phyloP scores from a whole-genome alignment of 2,329 filamentous ascomycete species.

The Ophiostoma sp. region DNA sequence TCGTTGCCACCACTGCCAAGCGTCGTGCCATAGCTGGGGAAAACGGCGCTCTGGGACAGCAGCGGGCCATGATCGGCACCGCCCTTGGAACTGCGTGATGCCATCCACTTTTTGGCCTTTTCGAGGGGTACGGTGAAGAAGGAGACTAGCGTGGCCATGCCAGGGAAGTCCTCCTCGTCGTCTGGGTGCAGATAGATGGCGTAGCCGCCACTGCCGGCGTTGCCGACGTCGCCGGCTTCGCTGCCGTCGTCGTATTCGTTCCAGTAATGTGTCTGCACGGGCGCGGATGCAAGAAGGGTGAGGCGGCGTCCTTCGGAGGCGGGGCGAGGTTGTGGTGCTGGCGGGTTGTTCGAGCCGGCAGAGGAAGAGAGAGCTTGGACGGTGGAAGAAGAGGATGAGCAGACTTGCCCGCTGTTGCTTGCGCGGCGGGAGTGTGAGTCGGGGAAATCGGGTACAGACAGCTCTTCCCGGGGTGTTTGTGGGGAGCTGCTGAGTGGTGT shows the following conservation, averaged over 20 bases:
- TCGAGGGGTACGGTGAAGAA: slow-evolving; percentile 52
- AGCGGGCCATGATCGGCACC: slow-evolving; percentile 34
- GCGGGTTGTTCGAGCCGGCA: slow-evolving; percentile 22
- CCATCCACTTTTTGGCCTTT: slow-evolving; percentile 55
- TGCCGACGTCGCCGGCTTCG: slow-evolving; percentile 58
- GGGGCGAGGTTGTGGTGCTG: neutral
- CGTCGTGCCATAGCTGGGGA: slow-evolving; percentile 28
- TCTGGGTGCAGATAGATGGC: slow-evolving; percentile 74
- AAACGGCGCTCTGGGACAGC: slow-evolving; percentile 32
- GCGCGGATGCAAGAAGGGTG: slow-evolving; percentile 3
- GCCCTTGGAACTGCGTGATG: slow-evolving; percentile 21
- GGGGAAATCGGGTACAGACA: slow-evolving; percentile 37
- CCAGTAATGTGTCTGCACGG: slow-evolving; percentile 62
- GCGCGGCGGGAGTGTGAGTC: slow-evolving; percentile 27
- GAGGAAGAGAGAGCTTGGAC: slow-evolving; percentile 29
- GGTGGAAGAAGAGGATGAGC: slow-evolving; percentile 31
- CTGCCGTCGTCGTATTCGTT: slow-evolving; percentile 85
- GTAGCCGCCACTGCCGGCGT: slow-evolving; percentile 62
- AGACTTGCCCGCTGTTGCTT: slow-evolving; percentile 25
- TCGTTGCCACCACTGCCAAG: neutral
- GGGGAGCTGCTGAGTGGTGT: slow-evolving; percentile 44
- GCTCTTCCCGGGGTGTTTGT: slow-evolving; percentile 27
- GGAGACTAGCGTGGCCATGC: slow-evolving; percentile 59
- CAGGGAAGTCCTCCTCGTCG: slow-evolving; percentile 59
- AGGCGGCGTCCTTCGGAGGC: slow-evolving; percentile 15